Base-by-base conservation (phyloP, 2,329 filamentous ascomycete species). In the Daldinia sp. region DNA sequence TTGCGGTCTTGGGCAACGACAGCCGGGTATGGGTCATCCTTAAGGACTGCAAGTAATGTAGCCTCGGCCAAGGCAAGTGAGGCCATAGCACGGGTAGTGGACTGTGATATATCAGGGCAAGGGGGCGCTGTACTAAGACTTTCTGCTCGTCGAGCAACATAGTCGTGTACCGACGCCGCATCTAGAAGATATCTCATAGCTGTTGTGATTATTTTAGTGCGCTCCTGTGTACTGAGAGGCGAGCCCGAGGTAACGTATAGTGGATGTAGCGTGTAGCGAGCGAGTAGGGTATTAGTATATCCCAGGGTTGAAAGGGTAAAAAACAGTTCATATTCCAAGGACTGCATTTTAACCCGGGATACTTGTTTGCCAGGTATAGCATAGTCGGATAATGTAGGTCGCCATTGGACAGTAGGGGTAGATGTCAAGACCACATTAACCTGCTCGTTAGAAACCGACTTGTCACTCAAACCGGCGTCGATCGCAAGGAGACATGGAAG, bases 11-110 rank as follows among this genome's bases (percentile, higher is more conserved):
- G 92, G 0, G 93, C 88, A 2, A 96, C 90, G 5, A 89, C 86
- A 1, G 90, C 88, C 1, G 94, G 90, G 73, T 97, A 98, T 0
- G 94, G 93, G 72, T 99, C 95, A 74, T 98, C 94, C 71, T 98
- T 98, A 50, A 96, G 77, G 0, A 98, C 93, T 0, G 93, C 93
- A 1, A 97, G 85, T 1, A 98, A 83, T 0, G 94, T 97, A 0
- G 94, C 94, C 77, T 97, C 94, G 1, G 94, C 93, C 29, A 95
- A 82, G 0, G 92, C 88, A 2, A 97, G 82, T 9, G 83, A 85
- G 3, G 86, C 80, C 57, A 91, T 82, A 0, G 83, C 86, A 53
- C 83, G 81, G 13, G 84, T 79, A 6, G 81, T 83, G 1, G 83
- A 73, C 5, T 85, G 81, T 1, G 82, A 73, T 17, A 89, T 80